Evolutionary conservation across 2,329 filamentous ascomycete species (phyloP), one percentile per base, ranked within the genome.

Genomic region (Simplicillium sp.): DNA sequence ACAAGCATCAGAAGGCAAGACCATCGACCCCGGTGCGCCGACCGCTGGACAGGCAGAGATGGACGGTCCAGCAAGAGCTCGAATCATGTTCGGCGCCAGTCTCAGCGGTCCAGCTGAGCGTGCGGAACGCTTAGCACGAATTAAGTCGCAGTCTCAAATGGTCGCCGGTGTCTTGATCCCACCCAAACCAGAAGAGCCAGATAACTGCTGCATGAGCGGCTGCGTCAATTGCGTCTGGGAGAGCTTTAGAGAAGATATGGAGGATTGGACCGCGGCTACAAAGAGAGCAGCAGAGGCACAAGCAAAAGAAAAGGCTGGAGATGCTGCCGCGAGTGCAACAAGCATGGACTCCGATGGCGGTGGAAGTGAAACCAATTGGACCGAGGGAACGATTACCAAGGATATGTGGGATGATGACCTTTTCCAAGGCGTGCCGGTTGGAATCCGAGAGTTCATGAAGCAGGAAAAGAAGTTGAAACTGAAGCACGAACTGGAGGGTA

Each of bases 181-280:
- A 2, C 89, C 88, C 1, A 76, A 77, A 37, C 92, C 92, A 1
- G 73, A 79, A 37, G 90, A 98, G 62, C 92, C 92, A 3, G 92
- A 97, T 54, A 96, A 98, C 57, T 98, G 92, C 72, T 98, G 92
- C 64, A 98, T 98, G 92, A 92, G 86, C 55, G 92, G 92, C 3
- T 98, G 92, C 58, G 90, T 95, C 37, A 89, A 97, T 60, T 98
- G 92, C 60, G 92, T 97, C 3, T 97, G 89, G 89, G 89, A 96
- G 53, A 71, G 79, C 40, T 97, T 82, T 61, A 75, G 89, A 8
- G 90, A 98, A 50, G 92, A 97, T 39, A 73, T 97, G 63, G 89
- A 97, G 60, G 84, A 86, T 43, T 97, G 88, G 87, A 83, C 81
- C 4, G 66, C 68, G 12, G 74, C 79, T 44, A 76, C 73, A 29